Evolutionary conservation across 441 rosid species (phyloP), one percentile per base, ranked within the genome.

Genomic region (Populus hybrid): DNA sequence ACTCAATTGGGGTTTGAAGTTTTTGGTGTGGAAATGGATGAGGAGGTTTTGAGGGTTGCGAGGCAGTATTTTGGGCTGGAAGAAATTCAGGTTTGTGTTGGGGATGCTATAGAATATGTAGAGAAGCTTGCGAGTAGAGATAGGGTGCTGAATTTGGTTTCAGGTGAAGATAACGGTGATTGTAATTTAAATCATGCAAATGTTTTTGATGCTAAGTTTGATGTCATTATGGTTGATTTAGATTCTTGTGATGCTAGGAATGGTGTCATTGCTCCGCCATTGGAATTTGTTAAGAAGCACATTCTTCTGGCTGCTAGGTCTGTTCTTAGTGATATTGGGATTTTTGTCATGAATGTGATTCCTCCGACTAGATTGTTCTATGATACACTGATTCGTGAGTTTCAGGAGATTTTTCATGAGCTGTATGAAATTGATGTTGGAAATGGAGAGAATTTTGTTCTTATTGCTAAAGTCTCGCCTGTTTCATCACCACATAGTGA

Each of bases 161-260:
- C 78, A 65, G 18, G 0, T 68, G 68, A 75, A 3, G 71, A 5
- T 67, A 70, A 69, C 74, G 82, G 61, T 57, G 70, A 69, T 61
- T 63, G 35, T 70, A 23, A 4, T 28, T 10, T 68, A 38, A 67
- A 64, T 20, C 50, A 65, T 71, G 72, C 16, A 32, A 64, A 21
- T 76, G 79, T 26, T 42, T 59, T 71, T 21, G 81, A 5, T 77
- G n/a, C 50, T 8, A 81, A 80, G 28, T 95, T 93, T 81, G 97
- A 93, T 82, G 92, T 85, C 21, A 71, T 92, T 72, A 90, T 94
- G 98, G 91, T 94, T 83, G 97, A 95, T 87, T 84, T 95, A 28
- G 95, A 95, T 83, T 88, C 94, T 0, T 81, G 67, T n/a, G 89
- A 91, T 85, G 83, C 83, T 11, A 71, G 82, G 53, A 88, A 77